Evolutionary conservation across 1,139 yeast genomes (phyloP).

Genomic region (Kurtzmaniella quercitrusa): DNA sequence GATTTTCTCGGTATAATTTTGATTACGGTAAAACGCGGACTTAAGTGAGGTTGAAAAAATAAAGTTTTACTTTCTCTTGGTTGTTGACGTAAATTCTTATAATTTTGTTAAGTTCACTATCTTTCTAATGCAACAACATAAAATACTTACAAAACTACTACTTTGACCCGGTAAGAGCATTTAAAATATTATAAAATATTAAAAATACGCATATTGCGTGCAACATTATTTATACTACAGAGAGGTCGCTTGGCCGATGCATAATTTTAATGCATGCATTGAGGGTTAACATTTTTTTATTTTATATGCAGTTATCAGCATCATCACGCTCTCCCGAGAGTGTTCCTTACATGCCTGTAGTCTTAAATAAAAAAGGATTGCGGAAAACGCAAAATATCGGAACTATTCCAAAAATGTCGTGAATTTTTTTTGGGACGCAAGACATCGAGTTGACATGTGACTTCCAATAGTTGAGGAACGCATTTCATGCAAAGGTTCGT

Average conservation of each 20-base stretch:
- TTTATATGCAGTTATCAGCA: neutral
- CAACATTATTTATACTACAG: neutral
- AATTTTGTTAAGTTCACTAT: neutral
- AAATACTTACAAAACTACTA: neutral
- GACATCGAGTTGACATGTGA: too few species aligned
- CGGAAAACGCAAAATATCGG: neutral
- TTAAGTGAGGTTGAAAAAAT: neutral
- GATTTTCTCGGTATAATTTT: too few species aligned
- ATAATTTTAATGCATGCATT: constrained; percentile 1
- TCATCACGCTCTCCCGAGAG: constrained; percentile 4
- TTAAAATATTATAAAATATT: neutral
- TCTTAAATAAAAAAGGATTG: neutral
- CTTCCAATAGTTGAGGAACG: too few species aligned
- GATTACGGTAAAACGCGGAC: neutral
- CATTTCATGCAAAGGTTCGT: too few species aligned
- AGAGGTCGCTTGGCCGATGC: constrained; percentile 3
- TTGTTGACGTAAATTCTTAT: neutral
- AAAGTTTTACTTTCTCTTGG: neutral
- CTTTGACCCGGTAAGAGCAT: neutral
- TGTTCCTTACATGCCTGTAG: constrained; percentile 3
- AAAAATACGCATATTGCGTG: neutral
- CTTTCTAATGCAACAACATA: neutral
- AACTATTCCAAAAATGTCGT: neutral
- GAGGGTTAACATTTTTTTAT: neutral
- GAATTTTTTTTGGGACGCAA: too few species aligned